These are phyloP conservation scores for Penicillium brasilianum DNA, from an alignment of 2,329 filamentous ascomycete genomes.

Conservation along the genomic window DNA sequence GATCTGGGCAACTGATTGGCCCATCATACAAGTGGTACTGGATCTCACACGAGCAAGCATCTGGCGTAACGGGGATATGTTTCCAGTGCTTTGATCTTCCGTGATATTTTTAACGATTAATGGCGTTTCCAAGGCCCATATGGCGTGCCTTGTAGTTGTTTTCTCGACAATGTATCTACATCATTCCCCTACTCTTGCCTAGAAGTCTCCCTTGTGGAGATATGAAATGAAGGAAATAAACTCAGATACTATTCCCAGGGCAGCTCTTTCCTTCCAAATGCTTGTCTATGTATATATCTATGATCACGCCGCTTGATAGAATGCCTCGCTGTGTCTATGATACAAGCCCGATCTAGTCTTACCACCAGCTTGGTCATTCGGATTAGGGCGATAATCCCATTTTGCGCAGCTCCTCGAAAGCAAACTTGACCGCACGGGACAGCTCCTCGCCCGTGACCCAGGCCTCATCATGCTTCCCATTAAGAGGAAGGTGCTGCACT, in stretches of 20 bases:
- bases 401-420: conserved; percentile 37
- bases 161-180: conserved; percentile 31
- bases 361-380: background rate
- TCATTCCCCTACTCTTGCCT: conserved; percentile 10
- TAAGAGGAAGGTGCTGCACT: conserved; percentile 46
- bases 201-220: background rate
- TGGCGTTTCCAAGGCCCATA: conserved; percentile 33
- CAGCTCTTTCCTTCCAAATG: conserved; percentile 4
- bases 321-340: background rate
- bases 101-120: conserved; percentile 34
- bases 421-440: conserved; percentile 42
- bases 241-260: background rate
- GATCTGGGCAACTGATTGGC: conserved; percentile 40
- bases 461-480: conserved; percentile 48
- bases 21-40: conserved; percentile 5
- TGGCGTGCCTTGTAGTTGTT: conserved; percentile 19
- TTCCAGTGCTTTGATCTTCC: conserved; percentile 27
- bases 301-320: background rate
- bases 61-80: conserved; percentile 35
- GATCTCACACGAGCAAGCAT: conserved; percentile 26
- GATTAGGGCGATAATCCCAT: conserved; percentile 27
- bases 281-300: background rate
- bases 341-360: background rate
- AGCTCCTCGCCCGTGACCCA: conserved; percentile 50
- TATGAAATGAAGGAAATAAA: conserved; percentile 5